These are phyloP conservation scores for Cercis canadensis DNA, from an alignment of 306 rosid genomes.

Conservation along the genomic window DNA sequence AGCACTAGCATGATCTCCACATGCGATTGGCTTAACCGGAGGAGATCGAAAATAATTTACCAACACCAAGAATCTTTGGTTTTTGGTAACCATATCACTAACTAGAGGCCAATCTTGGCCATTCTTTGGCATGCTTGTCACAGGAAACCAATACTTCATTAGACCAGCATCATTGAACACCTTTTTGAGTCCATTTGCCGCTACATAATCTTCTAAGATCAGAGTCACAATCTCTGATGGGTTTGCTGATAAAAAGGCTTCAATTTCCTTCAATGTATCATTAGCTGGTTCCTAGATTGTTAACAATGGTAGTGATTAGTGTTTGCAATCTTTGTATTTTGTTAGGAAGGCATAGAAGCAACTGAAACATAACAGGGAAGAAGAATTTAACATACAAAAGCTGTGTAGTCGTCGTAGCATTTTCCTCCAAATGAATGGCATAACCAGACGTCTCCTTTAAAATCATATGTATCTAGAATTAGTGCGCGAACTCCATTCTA, in stretches of 20 bases:
- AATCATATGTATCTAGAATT: slow-evolving; percentile 90
- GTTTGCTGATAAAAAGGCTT: slow-evolving; percentile 72
- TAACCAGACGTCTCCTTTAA: slow-evolving; percentile 76
- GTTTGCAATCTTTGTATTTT: neutral
- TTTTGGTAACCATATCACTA: slow-evolving; percentile 76
- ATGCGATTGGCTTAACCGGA: slow-evolving; percentile 60
- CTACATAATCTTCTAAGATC: slow-evolving; percentile 90
- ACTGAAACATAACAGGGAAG: neutral
- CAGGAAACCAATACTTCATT: slow-evolving; percentile 85
- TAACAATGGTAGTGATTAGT: neutral
- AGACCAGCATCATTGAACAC: slow-evolving; percentile 69
- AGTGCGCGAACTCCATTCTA: slow-evolving; percentile 84
- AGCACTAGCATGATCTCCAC: slow-evolving; percentile 58
- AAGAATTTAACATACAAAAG: slow-evolving; percentile 68
- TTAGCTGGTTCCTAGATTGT: slow-evolving; percentile 71
- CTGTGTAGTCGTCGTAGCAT: slow-evolving; percentile 71
- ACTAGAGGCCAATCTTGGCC: slow-evolving; percentile 87
- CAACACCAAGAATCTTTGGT: slow-evolving; percentile 80
- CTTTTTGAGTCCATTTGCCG: slow-evolving; percentile 78
- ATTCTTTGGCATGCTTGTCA: slow-evolving; percentile 71
- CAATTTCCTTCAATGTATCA: slow-evolving; percentile 74
- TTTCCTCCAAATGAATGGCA: slow-evolving; percentile 86
- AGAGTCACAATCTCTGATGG: slow-evolving; percentile 80
- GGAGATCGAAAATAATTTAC: slow-evolving; percentile 63
- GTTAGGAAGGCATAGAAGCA: no score